phyloP scores from a whole-genome alignment of 2,329 filamentous ascomycete genomes.

The Coniella lustricola region DNA sequence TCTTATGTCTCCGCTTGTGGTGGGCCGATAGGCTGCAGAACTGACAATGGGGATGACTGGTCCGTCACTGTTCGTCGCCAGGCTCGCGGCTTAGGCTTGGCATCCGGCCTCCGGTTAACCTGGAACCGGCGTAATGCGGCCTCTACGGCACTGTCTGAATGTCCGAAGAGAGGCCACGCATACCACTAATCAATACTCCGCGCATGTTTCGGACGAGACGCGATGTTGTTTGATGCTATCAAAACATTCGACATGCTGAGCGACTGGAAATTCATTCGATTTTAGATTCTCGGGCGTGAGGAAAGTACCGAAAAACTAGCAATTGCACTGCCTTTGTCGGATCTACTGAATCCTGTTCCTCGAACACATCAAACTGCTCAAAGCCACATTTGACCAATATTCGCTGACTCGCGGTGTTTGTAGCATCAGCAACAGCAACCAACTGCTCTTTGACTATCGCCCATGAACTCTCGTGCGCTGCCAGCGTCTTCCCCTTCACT shows the following conservation, averaged over 20 bases:
- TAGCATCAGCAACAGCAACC: constrained; percentile 38
- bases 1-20: not conserved
- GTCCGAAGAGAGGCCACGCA: constrained; percentile 6
- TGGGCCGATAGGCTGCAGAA: not conserved
- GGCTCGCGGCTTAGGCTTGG: not conserved
- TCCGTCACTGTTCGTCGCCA: not conserved
- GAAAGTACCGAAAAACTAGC: constrained; percentile 21
- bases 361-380: constrained; percentile 27
- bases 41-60: too few relatives aligned
- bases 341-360: constrained; percentile 20
- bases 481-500: constrained; percentile 33
- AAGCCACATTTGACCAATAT: constrained; percentile 54
- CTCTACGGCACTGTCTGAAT: constrained; percentile 4
- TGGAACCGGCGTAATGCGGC: constrained; percentile 4
- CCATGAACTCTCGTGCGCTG: constrained; percentile 18
- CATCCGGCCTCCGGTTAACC: too few relatives aligned
- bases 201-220: not conserved
- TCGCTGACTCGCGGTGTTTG: constrained; percentile 46
- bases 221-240: not conserved
- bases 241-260: too few relatives aligned
- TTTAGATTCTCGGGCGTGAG: constrained; percentile 22
- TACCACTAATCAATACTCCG: too few relatives aligned
- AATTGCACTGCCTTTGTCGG: constrained; percentile 15
- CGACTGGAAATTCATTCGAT: not conserved
- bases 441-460: constrained; percentile 33